phyloP scores from a whole-genome alignment of 352 stramenopile genomes.

The Phytophthora pistaciae region DNA sequence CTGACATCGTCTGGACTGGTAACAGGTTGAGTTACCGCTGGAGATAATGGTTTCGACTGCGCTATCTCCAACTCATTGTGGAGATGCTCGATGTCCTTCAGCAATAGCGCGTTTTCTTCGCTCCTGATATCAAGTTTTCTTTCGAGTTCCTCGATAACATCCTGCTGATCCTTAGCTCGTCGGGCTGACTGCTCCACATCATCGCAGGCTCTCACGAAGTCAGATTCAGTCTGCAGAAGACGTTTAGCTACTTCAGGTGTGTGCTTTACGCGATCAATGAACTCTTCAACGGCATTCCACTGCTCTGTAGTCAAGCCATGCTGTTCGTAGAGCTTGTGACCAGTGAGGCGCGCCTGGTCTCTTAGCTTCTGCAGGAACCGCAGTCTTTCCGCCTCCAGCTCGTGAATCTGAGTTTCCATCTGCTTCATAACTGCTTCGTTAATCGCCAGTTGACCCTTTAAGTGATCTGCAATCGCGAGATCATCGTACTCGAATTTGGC shows the following conservation, averaged over 20 bases:
- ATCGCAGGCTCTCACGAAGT: background rate
- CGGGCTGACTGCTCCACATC: slow-evolving; percentile 8
- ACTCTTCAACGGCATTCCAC: slow-evolving; percentile 66
- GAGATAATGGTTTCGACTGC: slow-evolving; percentile 8
- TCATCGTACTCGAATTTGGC: slow-evolving; percentile 71
- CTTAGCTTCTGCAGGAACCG: slow-evolving; percentile 63
- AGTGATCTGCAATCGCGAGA: slow-evolving; percentile 52
- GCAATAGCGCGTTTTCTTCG: slow-evolving; percentile 43
- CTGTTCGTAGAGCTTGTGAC: slow-evolving; percentile 61
- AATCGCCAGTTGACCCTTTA: slow-evolving; percentile 68
- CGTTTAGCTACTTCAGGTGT: slow-evolving; percentile 64
- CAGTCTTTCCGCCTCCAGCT: slow-evolving; percentile 71
- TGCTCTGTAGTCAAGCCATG: slow-evolving; percentile 68
- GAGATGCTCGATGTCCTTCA: slow-evolving; percentile 44
- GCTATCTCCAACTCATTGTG: slow-evolving; percentile 43
- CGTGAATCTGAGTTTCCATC: slow-evolving; percentile 70
- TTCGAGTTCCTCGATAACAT: slow-evolving; percentile 21
- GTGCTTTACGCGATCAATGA: slow-evolving; percentile 72
- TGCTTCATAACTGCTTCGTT: slow-evolving; percentile 65
- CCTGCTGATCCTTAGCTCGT: slow-evolving; percentile 17
- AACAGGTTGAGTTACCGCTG: slow-evolving; percentile 3
- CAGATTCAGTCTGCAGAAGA: slow-evolving; percentile 27
- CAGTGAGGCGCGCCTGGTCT: slow-evolving; percentile 59
- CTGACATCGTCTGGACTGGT: slow-evolving; percentile 14
- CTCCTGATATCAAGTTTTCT: slow-evolving; percentile 28